Evolutionary conservation across 805 yeast genomes (phyloP).

Genomic region (Pichia occidentalis): DNA sequence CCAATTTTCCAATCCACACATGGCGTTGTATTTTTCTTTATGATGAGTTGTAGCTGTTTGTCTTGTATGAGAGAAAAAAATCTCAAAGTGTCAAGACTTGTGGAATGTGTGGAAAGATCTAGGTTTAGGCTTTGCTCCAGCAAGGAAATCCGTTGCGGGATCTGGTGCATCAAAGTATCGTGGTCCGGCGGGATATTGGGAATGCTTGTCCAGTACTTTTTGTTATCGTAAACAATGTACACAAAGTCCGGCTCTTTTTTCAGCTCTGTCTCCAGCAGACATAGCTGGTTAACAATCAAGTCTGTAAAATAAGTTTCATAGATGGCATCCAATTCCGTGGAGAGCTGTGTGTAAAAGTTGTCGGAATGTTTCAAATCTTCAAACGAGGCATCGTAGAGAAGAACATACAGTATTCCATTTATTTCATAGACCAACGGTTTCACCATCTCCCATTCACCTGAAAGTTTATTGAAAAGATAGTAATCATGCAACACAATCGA

Average conservation of each 20-base stretch:
- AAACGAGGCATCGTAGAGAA: slow-evolving; percentile 16
- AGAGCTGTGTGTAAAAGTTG: slow-evolving; percentile 13
- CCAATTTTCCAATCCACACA: slow-evolving; percentile 2
- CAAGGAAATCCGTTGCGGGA: slow-evolving; percentile 5
- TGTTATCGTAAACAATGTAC: slow-evolving; percentile 21
- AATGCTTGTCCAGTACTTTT: slow-evolving; percentile 22
- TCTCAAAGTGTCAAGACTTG: neutral
- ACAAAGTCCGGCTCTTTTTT: slow-evolving; percentile 16
- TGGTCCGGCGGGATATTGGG: slow-evolving; percentile 23
- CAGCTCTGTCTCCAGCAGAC: slow-evolving; percentile 18
- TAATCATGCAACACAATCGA: slow-evolving; percentile 15
- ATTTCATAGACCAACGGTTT: slow-evolving; percentile 26
- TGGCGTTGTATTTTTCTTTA: neutral
- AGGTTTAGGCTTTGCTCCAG: slow-evolving; percentile 4
- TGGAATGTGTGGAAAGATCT: neutral
- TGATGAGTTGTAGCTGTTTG: slow-evolving; percentile 5
- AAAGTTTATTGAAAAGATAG: slow-evolving; percentile 6
- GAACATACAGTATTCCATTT: slow-evolving; percentile 24
- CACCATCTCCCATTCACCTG: slow-evolving; percentile 5
- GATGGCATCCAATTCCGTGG: slow-evolving; percentile 17
- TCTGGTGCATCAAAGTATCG: slow-evolving; percentile 7
- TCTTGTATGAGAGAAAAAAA: slow-evolving; percentile 6
- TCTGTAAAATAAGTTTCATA: slow-evolving; percentile 24
- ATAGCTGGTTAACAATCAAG: slow-evolving; percentile 22
- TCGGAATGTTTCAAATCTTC: slow-evolving; percentile 2